Base-by-base conservation (phyloP, 768 basidiomycete species). In the Hericium coralloides region DNA sequence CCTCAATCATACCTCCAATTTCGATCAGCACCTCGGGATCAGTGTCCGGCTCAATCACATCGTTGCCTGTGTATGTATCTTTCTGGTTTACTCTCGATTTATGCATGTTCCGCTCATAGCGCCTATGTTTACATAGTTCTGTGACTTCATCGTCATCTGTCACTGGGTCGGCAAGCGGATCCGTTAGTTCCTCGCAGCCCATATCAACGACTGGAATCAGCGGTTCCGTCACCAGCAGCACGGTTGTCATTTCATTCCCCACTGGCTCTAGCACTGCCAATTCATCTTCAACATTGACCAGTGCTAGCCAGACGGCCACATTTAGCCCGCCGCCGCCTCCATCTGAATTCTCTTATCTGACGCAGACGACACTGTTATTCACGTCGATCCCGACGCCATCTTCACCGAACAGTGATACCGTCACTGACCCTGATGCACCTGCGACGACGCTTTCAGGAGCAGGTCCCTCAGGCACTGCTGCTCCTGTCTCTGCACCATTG, bases 381-480 rank as follows among this genome's bases (percentile, higher is more conserved):
- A 43, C 62, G 6, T 41, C 69, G 5, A 61, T 69, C 12, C 52
- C 60, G n/a, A 58, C 60, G 12, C 22, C 63, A 7, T 55, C 68
- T 7, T 31, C 31, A 31, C 31, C 31, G 31, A 25, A 47, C 7
- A 15, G 63, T 1, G 5, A 38, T 37, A 68, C 74, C 23, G 12
- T 53, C 9, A 70, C 70, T 17, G 58, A 76, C 60, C 75, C 79
- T 18, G 79, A 81, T 55, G 70, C 69, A 4, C 45, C 66, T 2
- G 4, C 56, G 4, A 68, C 76, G 1, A 70, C 73, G 10, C 2
- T 65, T 25, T 61, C 71, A 1, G 9, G 38, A 7, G 59, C 64
- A 10, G 55, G 51, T 1, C 50, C 64, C 14, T 61, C 31, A 22
- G 53, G 64, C 5, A n/a, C 63, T 12, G 53, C 64, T 3, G 63